Evolutionary conservation across 768 basidiomycete genomes (phyloP), one percentile per base, ranked within the genome.

Genomic region (Boletus insuetus): DNA sequence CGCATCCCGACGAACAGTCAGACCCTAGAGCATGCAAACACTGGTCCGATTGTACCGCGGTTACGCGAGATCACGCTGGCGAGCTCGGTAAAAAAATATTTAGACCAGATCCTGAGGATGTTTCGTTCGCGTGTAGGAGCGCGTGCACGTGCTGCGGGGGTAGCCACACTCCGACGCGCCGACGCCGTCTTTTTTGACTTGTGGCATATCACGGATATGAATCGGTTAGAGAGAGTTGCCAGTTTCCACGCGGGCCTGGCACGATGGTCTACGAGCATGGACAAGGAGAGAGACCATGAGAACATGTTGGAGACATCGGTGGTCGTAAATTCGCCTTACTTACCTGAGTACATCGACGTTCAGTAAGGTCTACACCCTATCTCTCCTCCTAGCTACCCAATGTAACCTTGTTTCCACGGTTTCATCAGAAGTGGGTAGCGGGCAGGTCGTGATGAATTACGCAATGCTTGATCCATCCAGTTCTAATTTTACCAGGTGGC

Each of bases 51-150:
- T 1, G 26, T 57, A 3, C 60, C 53, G 41, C 41, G 3, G 8
- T 51, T 67, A 48, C 60, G 53, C 8, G 54, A 62, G 16, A 47
- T 66, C 38, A 46, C 45, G 40, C 20, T 65, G 55, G 60, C 49
- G 35, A 65, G 51, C 57, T 60, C 61, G 29, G 46, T 46, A 31
- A 56, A 55, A 34, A 40, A 24, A 1, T 50, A 43, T 48, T 29
- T 66, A 32, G 48, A 56, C 5, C 19, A 35, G 43, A 49, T 64
- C 31, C 17, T 50, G 40, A 35, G 29, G 6, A 58, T 56, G 55
- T 34, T 53, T 29, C 47, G 48, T n/a, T 63, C 57, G 12, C 60
- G 55, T 9, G 26, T 22, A 16, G 58, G 48, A 6, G 16, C 46
- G 14, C n/a, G n/a, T 24, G 60, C 53, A 4, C 44, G 41, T 19